phyloP scores from a whole-genome alignment of 176 grass and related monocot genomes.

The Canna indica region DNA sequence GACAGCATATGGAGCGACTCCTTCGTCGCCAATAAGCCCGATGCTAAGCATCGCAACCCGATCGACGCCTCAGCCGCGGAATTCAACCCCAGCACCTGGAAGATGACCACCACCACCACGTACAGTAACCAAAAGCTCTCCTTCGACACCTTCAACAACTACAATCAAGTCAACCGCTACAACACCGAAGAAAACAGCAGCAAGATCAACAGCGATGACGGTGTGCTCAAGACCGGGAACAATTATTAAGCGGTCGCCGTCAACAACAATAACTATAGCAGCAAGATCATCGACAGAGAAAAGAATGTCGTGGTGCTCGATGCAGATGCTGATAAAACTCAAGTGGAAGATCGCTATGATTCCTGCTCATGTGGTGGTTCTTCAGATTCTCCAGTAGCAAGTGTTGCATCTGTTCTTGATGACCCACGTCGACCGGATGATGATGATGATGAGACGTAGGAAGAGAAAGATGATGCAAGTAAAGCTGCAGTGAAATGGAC shows the following conservation, averaged over 20 bases:
- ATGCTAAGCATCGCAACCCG: slow-evolving; percentile 21
- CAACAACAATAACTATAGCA: not conserved
- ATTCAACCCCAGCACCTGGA: not conserved
- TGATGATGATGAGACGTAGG: too few species aligned
- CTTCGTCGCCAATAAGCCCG: slow-evolving; percentile 12
- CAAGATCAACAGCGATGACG: slow-evolving; percentile 14
- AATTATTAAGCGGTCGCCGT: not conserved
- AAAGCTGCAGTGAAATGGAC: too few species aligned
- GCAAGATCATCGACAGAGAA: too few species aligned
- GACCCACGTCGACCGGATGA: too few species aligned
- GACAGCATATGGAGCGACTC: slow-evolving; percentile 78
- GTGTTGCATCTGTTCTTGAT: too few species aligned
- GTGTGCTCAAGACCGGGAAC: slow-evolving; percentile 21
- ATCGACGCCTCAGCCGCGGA: slow-evolving; percentile 8
- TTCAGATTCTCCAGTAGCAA: too few species aligned
- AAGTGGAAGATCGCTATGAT: too few species aligned
- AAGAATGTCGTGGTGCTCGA: too few species aligned
- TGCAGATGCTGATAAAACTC: too few species aligned
- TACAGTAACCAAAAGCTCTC: slow-evolving; percentile 42
- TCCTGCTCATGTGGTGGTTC: too few species aligned
- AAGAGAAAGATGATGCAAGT: too few species aligned
- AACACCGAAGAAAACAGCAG: slow-evolving; percentile 16
- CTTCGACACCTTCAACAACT: slow-evolving; percentile 46
- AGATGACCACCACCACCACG: not conserved
- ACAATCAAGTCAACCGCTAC: slow-evolving; percentile 46